A percentile compares a stretch with the other conserved stretches of the same genome.
These are phyloP conservation scores for Bolboschoenoplectus hybrid DNA, from an alignment of 202 grass and related monocot genomes.

Conservation along the genomic window DNA sequence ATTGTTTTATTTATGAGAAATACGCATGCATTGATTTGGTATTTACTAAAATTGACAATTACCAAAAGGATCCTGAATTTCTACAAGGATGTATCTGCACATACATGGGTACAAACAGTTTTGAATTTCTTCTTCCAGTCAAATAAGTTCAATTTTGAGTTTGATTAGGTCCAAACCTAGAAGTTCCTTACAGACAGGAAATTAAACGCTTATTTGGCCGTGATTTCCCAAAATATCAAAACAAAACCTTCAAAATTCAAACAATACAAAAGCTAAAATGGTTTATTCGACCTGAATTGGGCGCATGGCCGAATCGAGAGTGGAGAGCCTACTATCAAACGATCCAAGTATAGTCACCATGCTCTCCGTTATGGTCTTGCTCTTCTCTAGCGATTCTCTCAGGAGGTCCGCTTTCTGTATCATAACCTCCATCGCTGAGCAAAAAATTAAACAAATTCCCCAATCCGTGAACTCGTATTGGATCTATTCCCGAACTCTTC, in stretches of 20 bases:
- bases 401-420: conserved; percentile 64
- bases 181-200: neutral
- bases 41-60: conserved; percentile 24
- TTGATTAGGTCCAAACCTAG: neutral
- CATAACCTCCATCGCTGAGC: conserved; percentile 56
- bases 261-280: neutral
- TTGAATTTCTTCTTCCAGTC: neutral
- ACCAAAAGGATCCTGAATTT: neutral
- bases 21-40: neutral
- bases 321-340: conserved; percentile 86
- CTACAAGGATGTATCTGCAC: neutral
- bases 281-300: conserved; percentile 62
- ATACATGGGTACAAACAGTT: neutral
- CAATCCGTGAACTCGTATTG: neutral
- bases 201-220: neutral
- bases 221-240: no score
- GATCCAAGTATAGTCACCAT: conserved; percentile 87
- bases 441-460: neutral
- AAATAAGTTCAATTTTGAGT: conserved; percentile 9
- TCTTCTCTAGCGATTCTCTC: conserved; percentile 70
- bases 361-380: conserved; percentile 59
- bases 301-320: conserved; percentile 89
- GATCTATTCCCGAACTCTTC: neutral
- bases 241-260: neutral
- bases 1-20: neutral